phyloP scores from a whole-genome alignment of 345 rosid species.

The Geranium rotundifolium region DNA sequence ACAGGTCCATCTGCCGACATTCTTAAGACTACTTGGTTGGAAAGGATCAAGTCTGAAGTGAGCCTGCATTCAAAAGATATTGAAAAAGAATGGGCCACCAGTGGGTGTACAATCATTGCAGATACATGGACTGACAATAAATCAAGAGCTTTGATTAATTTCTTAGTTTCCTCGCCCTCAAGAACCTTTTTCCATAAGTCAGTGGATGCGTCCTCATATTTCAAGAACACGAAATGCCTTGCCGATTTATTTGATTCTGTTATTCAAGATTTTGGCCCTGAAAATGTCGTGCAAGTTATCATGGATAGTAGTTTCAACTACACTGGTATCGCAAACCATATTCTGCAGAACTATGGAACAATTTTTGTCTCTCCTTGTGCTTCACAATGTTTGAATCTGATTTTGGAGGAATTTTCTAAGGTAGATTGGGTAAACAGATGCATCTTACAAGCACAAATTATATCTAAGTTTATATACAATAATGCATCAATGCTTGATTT shows the following conservation, averaged over 20 bases:
- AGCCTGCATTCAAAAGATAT: constrained; percentile 37
- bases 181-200: constrained; percentile 71
- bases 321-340: constrained; percentile 57
- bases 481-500: constrained; percentile 55
- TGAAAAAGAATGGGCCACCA: constrained; percentile 75
- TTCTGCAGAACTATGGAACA: constrained; percentile 57
- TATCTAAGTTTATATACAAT: constrained; percentile 65
- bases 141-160: constrained; percentile 70
- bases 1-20: constrained; percentile 42
- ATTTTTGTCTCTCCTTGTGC: constrained; percentile 81
- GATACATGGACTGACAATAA: constrained; percentile 82
- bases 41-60: constrained; percentile 53
- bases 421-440: constrained; percentile 88
- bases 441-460: constrained; percentile 53
- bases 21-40: constrained; percentile 52
- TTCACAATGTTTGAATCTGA: constrained; percentile 67
- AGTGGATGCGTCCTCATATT: constrained; percentile 67
- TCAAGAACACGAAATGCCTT: constrained; percentile 59
- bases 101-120: constrained; percentile 71
- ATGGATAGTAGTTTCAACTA: constrained; percentile 58
- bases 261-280: constrained; percentile 65
- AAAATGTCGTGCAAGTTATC: constrained; percentile 77
- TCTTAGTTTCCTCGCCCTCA: constrained; percentile 75
- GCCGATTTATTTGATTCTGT: constrained; percentile 71
- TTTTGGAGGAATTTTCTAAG: constrained; percentile 75